These are phyloP conservation scores for Scedosporium dehoogii DNA, from an alignment of 2,329 filamentous ascomycete genomes.

Conservation along the genomic window DNA sequence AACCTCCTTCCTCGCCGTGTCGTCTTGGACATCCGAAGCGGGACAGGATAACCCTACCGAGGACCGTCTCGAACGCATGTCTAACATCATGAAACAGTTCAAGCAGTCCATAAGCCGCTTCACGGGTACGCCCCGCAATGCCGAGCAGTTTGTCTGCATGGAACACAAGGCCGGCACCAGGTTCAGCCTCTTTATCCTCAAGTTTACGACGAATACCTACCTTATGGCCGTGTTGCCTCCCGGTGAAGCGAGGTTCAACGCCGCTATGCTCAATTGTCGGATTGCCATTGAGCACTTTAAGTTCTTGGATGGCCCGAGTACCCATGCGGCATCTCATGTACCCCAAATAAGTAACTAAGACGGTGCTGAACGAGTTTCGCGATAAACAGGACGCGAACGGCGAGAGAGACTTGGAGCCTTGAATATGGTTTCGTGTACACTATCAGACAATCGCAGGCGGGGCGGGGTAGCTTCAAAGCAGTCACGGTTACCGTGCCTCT, in stretches of 20 bases:
- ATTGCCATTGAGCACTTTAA: slow-evolving; percentile 77
- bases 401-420: not conserved
- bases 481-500: not conserved
- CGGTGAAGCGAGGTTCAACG: slow-evolving; percentile 84
- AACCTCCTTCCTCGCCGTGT: slow-evolving; percentile 94
- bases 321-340: not conserved
- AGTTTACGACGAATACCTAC: slow-evolving; percentile 96
- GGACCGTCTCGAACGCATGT: slow-evolving; percentile 87
- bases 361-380: not conserved
- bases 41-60: slow-evolving; percentile 76
- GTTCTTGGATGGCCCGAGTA: slow-evolving; percentile 43
- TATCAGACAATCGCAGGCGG: not conserved
- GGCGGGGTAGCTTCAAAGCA: too few species aligned
- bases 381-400: too few species aligned
- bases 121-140: slow-evolving; percentile 69
- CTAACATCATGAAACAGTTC: slow-evolving; percentile 97
- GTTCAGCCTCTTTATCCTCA: slow-evolving; percentile 91
- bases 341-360: not conserved
- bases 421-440: not conserved
- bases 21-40: slow-evolving; percentile 69
- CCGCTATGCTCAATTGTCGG: slow-evolving; percentile 80
- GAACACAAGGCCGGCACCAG: slow-evolving; percentile 65
- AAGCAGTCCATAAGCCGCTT: slow-evolving; percentile 75
- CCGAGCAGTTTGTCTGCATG: slow-evolving; percentile 71
- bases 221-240: slow-evolving; percentile 86